Percentiles rank a stretch among this genome's conserved stretches.
These are phyloP conservation scores for Mycena olivaceomarginata DNA, from an alignment of 768 basidiomycete genomes.

Conservation along the genomic window DNA sequence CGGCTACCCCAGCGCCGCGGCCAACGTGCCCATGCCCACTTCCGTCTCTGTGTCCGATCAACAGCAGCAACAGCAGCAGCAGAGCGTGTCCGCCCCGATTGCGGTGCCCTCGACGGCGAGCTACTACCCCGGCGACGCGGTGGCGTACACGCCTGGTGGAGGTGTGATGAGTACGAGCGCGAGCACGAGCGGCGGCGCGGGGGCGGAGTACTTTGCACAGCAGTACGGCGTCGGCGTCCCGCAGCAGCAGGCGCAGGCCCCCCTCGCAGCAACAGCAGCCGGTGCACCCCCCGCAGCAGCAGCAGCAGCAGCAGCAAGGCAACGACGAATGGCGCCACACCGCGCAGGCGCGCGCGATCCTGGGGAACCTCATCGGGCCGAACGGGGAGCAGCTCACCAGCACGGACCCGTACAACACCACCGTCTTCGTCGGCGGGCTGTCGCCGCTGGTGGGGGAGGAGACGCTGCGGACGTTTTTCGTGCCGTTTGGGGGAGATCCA, in stretches of 20 bases:
- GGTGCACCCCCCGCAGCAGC: neutral
- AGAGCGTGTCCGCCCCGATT: constrained; percentile 82
- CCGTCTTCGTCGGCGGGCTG: too few relatives aligned
- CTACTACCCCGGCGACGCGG: constrained; percentile 49
- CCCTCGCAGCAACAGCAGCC: neutral
- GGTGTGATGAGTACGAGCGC: constrained; percentile 52
- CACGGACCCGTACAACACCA: too few relatives aligned
- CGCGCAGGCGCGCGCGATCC: constrained; percentile 58
- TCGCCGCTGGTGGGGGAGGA: too few relatives aligned
- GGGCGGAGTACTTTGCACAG: constrained; percentile 33
- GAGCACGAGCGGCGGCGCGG: constrained; percentile 61
- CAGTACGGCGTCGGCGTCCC: neutral
- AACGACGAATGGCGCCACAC: constrained; percentile 89
- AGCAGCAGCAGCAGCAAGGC: constrained; percentile 52
- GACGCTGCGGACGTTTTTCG: too few relatives aligned
- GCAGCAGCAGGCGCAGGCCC: too few relatives aligned
- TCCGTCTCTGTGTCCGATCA: constrained; percentile 5
- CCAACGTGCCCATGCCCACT: neutral
- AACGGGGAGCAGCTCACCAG: too few relatives aligned
- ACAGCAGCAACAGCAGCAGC: constrained; percentile 53
- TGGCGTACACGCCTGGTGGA: too few relatives aligned
- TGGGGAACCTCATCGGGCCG: too few relatives aligned
- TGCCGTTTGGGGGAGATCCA: too few relatives aligned
- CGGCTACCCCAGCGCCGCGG: neutral
- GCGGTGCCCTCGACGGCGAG: constrained; percentile 71